phyloP scores from a whole-genome alignment of 352 stramenopile genomes.

The Pythium angustatum region DNA sequence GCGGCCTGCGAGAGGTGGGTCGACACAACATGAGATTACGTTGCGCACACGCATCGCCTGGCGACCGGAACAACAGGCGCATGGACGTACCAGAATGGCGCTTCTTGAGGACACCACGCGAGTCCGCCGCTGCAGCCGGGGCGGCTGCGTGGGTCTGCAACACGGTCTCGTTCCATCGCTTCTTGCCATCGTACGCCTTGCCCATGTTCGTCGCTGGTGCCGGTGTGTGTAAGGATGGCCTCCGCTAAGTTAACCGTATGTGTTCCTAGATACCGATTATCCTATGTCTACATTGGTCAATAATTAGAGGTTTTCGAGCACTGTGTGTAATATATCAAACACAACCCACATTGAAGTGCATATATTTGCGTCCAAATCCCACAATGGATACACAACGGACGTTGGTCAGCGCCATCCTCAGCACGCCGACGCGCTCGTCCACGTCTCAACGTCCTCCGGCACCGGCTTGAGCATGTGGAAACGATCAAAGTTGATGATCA shows the following conservation, averaged over 20 bases:
- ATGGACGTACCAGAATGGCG: slow-evolving; percentile 55
- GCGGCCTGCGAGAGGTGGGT: too few relatives aligned
- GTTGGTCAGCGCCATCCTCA: slow-evolving; percentile 13
- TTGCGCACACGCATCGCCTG: not conserved
- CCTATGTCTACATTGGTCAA: too few relatives aligned
- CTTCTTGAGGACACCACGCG: slow-evolving; percentile 40
- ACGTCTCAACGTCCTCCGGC: slow-evolving; percentile 46
- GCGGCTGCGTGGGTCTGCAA: slow-evolving; percentile 45
- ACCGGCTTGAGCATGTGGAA: slow-evolving; percentile 77
- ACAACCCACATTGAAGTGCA: too few relatives aligned
- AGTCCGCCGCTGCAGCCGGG: slow-evolving; percentile 6
- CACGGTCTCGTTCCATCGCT: slow-evolving; percentile 85
- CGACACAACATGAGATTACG: not conserved
- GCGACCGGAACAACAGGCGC: not conserved
- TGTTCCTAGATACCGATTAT: too few relatives aligned
- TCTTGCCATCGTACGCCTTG: slow-evolving; percentile 80
- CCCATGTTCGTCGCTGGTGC: slow-evolving; percentile 54
- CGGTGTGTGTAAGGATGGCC: too few relatives aligned
- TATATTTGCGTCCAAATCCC: too few relatives aligned
- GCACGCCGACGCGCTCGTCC: slow-evolving; percentile 24
- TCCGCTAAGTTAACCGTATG: too few relatives aligned
- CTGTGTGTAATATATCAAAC: too few relatives aligned
- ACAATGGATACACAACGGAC: too few relatives aligned
- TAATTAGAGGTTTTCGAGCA: too few relatives aligned
- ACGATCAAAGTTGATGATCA: slow-evolving; percentile 82